Evolutionary conservation across 1,139 yeast species (phyloP).

Genomic region (Debaryomyces subglobosus): DNA sequence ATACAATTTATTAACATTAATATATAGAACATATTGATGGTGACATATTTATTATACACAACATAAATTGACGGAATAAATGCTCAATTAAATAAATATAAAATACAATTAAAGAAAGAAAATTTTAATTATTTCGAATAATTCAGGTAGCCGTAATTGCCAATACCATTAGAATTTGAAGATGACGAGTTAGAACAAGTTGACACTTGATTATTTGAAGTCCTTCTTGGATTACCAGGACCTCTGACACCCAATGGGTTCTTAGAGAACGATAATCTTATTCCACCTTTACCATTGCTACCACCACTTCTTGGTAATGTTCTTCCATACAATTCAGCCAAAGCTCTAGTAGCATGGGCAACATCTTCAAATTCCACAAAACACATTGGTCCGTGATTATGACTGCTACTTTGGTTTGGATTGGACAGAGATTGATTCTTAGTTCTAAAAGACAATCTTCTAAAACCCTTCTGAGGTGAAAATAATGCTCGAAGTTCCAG

Average conservation of each 20-base stretch:
- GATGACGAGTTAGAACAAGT: conserved; percentile 12
- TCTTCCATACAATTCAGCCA: conserved; percentile 91
- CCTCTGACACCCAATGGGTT: conserved; percentile 97
- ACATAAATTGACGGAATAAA: conserved; percentile 10
- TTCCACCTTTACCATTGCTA: conserved; percentile 89
- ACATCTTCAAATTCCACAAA: conserved; percentile 98
- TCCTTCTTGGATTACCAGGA: conserved; percentile 51
- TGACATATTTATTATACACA: conserved; percentile 12
- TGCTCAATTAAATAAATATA: conserved; percentile 10
- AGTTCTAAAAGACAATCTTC: conserved; percentile 86
- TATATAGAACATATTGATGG: conserved; percentile 8
- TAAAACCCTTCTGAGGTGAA: conserved; percentile 88
- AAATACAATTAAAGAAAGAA: conserved; percentile 13
- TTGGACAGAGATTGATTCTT: conserved; percentile 52
- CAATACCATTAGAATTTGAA: conserved; percentile 26
- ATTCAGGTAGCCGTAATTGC: conserved; percentile 36
- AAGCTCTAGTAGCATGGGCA: conserved; percentile 87
- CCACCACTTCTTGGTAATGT: conserved; percentile 68
- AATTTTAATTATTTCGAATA: conserved; percentile 12
- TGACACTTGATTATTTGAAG: conserved; percentile 38
- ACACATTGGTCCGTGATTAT: conserved; percentile 95
- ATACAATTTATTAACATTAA: conserved; percentile 5
- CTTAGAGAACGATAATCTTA: conserved; percentile 88
- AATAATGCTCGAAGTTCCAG: conserved; percentile 87
- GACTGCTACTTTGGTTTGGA: conserved; percentile 36